Conservation (phyloP, 768 basidiomycete species). For the Podaxis mareebaensis region DNA sequence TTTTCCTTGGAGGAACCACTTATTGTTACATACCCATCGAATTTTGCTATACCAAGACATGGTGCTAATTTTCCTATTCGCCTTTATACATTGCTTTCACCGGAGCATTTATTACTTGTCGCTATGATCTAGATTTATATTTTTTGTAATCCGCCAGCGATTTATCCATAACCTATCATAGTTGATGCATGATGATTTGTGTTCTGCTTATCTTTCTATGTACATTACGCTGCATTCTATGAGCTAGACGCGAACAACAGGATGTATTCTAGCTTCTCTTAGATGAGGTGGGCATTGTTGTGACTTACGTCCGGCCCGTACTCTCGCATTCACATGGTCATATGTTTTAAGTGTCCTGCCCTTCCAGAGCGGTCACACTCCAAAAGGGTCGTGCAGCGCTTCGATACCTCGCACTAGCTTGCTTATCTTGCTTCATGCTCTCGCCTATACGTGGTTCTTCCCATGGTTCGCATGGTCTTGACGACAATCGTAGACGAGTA, state of each 20-base stretch:
- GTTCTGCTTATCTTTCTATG: not conserved
- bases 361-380: not conserved
- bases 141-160: conserved; percentile 9
- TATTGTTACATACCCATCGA: conserved; percentile 17
- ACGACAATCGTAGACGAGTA: conserved; percentile 7
- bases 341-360: not conserved
- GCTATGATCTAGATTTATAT: conserved; percentile 12
- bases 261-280: not conserved
- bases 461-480: conserved; percentile 13
- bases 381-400: conserved; percentile 7
- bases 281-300: not conserved
- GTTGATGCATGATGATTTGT: not conserved
- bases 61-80: not conserved
- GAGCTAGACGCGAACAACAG: not conserved
- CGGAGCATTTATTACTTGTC: conserved; percentile 2
- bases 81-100: not conserved
- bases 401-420: not conserved
- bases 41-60: conserved; percentile 16
- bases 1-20: conserved; percentile 6
- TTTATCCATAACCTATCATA: conserved; percentile 14
- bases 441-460: not conserved
- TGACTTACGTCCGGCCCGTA: not conserved
- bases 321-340: not conserved
- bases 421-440: not conserved
- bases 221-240: not conserved